Evolutionary conservation across 108 stramenopile species (phyloP).

Genomic region (Cylindrotheca closterium): DNA sequence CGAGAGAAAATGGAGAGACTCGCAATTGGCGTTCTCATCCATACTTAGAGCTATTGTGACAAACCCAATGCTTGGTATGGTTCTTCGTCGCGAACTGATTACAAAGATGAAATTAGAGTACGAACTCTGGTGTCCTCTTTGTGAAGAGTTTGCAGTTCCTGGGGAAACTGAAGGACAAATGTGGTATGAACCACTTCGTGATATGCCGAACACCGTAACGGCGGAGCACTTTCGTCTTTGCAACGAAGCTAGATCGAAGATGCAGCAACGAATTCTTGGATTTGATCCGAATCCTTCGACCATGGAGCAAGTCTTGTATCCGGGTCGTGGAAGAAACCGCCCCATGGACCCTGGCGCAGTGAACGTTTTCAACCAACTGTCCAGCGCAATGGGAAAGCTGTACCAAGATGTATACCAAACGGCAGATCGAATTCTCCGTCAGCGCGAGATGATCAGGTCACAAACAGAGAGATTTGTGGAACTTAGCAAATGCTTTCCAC

Average conservation of each 20-base stretch:
- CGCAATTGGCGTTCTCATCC: conserved; percentile 72
- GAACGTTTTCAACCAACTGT: conserved; percentile 59
- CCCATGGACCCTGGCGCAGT: conserved; percentile 49
- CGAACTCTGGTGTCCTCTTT: conserved; percentile 83
- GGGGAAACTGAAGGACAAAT: conserved; percentile 24
- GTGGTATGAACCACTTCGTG: conserved; percentile 45
- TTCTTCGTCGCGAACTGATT: conserved; percentile 72
- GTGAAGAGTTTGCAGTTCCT: conserved; percentile 75
- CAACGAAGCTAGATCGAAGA: conserved; percentile 50
- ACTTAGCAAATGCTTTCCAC: conserved; percentile 70
- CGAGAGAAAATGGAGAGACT: conserved; percentile 86
- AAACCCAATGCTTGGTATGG: conserved; percentile 45
- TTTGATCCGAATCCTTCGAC: conserved; percentile 59
- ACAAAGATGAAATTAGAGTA: conserved; percentile 67
- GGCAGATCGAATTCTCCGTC: conserved; percentile 48
- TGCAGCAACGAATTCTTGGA: conserved; percentile 66
- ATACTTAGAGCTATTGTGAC: conserved; percentile 61
- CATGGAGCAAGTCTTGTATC: conserved; percentile 36
- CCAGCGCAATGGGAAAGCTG: conserved; percentile 59
- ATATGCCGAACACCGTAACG: conserved; percentile 46
- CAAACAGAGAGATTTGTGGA: conserved; percentile 55
- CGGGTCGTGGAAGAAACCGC: conserved; percentile 19
- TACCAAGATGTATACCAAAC: conserved; percentile 48
- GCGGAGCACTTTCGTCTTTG: conserved; percentile 44
- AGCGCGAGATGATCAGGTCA: conserved; percentile 66